Evolutionary conservation across 164 flowering plant genomes (phyloP).

Genomic region (Buxus sempervirens): DNA sequence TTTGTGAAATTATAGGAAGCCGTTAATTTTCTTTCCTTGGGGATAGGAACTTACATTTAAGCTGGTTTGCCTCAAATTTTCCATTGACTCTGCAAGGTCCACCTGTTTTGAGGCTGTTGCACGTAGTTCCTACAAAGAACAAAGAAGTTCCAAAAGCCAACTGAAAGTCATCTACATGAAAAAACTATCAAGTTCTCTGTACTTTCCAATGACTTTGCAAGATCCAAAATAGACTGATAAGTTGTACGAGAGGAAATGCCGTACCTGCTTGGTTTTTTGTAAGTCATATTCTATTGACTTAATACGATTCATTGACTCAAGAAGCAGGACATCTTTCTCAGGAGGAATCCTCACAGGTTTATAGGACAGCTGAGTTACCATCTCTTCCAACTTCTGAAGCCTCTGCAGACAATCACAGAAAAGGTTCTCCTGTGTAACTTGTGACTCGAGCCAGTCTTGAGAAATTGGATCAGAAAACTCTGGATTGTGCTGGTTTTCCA

Average conservation of each 20-base stretch:
- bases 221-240: no score
- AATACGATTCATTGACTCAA: slow-evolving; percentile 79
- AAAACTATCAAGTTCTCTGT: neutral
- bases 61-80: slow-evolving; percentile 45
- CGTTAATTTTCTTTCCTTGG: neutral
- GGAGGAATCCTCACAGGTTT: slow-evolving; percentile 75
- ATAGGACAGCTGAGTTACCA: slow-evolving; percentile 52
- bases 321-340: slow-evolving; percentile 76
- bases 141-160: neutral
- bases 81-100: slow-evolving; percentile 79
- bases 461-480: slow-evolving; percentile 23
- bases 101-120: slow-evolving; percentile 79
- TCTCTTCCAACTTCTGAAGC: slow-evolving; percentile 61
- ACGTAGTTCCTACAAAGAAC: slow-evolving; percentile 46
- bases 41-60: slow-evolving; percentile 36
- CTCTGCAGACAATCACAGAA: slow-evolving; percentile 60
- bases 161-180: neutral
- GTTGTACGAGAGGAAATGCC: neutral
- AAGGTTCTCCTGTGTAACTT: slow-evolving; percentile 23
- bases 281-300: slow-evolving; percentile 79
- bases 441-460: slow-evolving; percentile 18
- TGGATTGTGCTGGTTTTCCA: slow-evolving; percentile 14
- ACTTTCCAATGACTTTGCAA: neutral
- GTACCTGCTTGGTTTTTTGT: slow-evolving; percentile 80
- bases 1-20: neutral